These are phyloP conservation scores for Ploettnerulaceae sp. DNA, from an alignment of 2,329 filamentous ascomycete genomes.

Conservation along the genomic window DNA sequence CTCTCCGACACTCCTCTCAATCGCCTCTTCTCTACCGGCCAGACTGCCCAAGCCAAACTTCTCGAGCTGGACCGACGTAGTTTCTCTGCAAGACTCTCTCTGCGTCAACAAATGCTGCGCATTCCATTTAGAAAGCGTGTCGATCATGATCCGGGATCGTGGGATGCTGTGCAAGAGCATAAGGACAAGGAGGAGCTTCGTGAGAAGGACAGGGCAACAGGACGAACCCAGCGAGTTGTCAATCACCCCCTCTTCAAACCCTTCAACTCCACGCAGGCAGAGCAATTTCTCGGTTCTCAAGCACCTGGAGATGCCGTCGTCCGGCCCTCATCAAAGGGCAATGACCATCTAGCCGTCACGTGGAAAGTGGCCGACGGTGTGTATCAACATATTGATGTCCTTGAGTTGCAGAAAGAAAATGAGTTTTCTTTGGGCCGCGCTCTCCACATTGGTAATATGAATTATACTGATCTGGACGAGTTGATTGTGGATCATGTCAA, in stretches of 20 bases:
- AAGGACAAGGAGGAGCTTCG: constrained; percentile 77
- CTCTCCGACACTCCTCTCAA: constrained; percentile 62
- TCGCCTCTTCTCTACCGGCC: constrained; percentile 70
- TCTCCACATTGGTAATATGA: constrained; percentile 80
- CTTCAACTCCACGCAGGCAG: constrained; percentile 87
- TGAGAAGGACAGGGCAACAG: constrained; percentile 80
- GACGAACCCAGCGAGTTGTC: constrained; percentile 87
- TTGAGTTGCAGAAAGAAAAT: constrained; percentile 94
- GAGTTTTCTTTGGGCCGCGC: constrained; percentile 89
- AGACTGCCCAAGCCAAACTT: constrained; percentile 85
- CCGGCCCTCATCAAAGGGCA: constrained; percentile 88
- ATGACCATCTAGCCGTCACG: constrained; percentile 90
- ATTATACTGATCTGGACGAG: constrained; percentile 93
- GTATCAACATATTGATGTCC: constrained; percentile 96
- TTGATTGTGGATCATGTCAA: constrained; percentile 96
- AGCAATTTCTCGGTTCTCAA: constrained; percentile 87
- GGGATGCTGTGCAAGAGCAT: constrained; percentile 79
- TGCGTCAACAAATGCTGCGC: constrained; percentile 76
- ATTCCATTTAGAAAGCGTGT: constrained; percentile 64
- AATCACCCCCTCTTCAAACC: constrained; percentile 95
- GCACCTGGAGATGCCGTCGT: constrained; percentile 88
- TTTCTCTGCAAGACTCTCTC: constrained; percentile 76
- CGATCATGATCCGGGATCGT: constrained; percentile 73
- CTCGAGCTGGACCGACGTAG: constrained; percentile 81
- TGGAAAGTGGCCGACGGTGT: constrained; percentile 97